Base-by-base conservation (phyloP, 1,284 basidiomycete species). In the Trametes sp. region DNA sequence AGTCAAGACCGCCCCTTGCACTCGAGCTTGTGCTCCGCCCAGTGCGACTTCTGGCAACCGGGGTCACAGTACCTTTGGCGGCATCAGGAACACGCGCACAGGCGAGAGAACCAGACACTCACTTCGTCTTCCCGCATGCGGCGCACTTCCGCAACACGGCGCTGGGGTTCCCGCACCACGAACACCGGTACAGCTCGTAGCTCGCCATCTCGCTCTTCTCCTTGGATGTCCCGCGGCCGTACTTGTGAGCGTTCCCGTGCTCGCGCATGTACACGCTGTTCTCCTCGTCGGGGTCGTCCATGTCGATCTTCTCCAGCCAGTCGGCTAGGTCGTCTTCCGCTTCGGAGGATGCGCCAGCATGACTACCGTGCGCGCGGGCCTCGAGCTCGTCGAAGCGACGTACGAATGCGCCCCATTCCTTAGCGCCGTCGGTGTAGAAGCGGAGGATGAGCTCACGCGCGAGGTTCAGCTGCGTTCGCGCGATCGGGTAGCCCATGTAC, bases 111-210 rank as follows among this genome's bases (percentile, higher is more conserved):
- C 6, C 44, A 36, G 7, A n/a, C 57, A 16, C 2, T 55, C 64
- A 81, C 83, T 80, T 79, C 19, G 78, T 76, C 65, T 80, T 78
- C 44, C 75, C 64, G 46, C 73, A 73, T 0, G 67, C 69, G 2
- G 62, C 69, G 42, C 66, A 71, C 57, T 69, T 71, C 75, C 79
- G 79, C 46, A 87, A 69, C 7, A 77, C 76, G 3, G 85, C 85
- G 42, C 84, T 86, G 14, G 84, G 84, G 62, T 86, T 87, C 9
- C 81, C 77, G 65, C 87, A 88, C 79, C 81, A 84, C 26, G 85
- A 85, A 65, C 86, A 88, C 31, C 78, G 72, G 71, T 85, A 87
- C 26, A 88, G 71, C 41, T 65, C 57, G 33, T 56, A 50, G 53
- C 50, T 54, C 28, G 21, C 44, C 24, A 33, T 57, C 9, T 51